These are phyloP conservation scores for Agrostemma githago DNA, from an alignment of 148 eudicot species.

Conservation along the genomic window DNA sequence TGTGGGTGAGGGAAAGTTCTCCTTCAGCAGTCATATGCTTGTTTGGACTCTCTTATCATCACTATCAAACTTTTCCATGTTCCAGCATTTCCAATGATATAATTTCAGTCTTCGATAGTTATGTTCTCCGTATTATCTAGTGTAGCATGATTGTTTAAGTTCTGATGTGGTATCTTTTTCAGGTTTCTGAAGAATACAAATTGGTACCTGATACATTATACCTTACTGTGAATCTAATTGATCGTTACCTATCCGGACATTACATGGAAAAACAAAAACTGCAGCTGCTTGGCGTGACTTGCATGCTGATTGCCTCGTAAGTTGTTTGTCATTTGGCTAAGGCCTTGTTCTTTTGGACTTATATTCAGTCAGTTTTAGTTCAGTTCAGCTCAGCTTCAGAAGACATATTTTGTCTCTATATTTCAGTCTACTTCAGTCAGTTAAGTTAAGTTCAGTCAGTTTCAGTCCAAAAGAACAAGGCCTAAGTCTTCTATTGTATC, in stretches of 20 bases:
- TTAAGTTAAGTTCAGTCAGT: too few species aligned
- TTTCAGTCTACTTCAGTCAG: too few species aligned
- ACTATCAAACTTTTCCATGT: background rate
- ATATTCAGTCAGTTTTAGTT: too few species aligned
- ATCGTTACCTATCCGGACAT: slow-evolving; percentile 65
- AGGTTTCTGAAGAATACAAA: slow-evolving; percentile 85
- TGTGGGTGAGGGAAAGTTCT: background rate
- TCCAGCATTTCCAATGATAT: background rate
- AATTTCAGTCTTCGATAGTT: background rate
- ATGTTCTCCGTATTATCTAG: background rate
- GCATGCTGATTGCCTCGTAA: slow-evolving; percentile 98
- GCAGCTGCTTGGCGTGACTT: slow-evolving; percentile 85
- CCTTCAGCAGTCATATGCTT: background rate
- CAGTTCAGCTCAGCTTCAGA: too few species aligned
- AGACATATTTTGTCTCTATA: too few species aligned
- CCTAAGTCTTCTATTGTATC: too few species aligned
- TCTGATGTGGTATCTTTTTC: slow-evolving; percentile 6
- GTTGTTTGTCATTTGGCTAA: slow-evolving; percentile 26
- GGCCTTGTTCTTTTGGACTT: too few species aligned
- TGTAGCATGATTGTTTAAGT: background rate
- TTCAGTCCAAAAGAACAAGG: too few species aligned
- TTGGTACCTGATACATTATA: slow-evolving; percentile 91
- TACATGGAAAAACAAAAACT: slow-evolving; percentile 75
- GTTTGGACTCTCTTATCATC: background rate
- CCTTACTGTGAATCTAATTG: slow-evolving; percentile 77